A percentile compares a stretch with the other conserved stretches of the same genome.
Conservation (phyloP, 352 stramenopile genomes). For the Thraustochytrium striatum region DNA sequence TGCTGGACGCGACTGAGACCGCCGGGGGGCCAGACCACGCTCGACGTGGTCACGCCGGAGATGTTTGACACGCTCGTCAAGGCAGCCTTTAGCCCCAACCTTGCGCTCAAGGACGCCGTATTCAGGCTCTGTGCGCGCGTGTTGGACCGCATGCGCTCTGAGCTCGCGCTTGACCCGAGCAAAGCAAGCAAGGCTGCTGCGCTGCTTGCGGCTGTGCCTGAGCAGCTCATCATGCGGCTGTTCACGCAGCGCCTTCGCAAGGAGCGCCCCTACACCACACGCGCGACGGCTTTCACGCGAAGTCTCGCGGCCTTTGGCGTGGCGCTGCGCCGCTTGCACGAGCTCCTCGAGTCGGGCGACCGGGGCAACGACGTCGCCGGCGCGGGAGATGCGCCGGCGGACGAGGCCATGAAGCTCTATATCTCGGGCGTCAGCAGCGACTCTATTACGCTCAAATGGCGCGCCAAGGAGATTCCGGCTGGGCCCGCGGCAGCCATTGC, state of each 20-base stretch:
- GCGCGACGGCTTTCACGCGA: neutral
- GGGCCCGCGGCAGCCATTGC: too few relatives aligned
- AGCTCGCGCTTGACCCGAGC: neutral
- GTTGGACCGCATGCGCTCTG: neutral
- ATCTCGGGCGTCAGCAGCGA: neutral
- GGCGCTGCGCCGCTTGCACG: neutral
- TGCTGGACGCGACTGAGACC: neutral
- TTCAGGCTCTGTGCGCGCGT: constrained; percentile 8
- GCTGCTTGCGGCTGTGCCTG: neutral
- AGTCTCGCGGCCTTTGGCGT: neutral
- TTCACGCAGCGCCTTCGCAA: constrained; percentile 35
- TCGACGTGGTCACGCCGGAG: neutral
- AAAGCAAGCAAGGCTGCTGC: neutral
- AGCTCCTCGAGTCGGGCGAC: too few relatives aligned
- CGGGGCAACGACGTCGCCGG: too few relatives aligned
- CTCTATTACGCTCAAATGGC: neutral
- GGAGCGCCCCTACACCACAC: constrained; percentile 29
- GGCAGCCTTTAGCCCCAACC: constrained; percentile 7
- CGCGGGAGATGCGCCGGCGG: neutral
- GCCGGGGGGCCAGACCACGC: neutral
- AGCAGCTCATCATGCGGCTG: neutral
- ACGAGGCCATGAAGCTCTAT: neutral
- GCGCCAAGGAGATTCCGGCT: neutral
- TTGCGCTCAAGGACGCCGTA: constrained; percentile 31
- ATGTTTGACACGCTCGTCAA: neutral